phyloP scores from a whole-genome alignment of 495 filamentous ascomycete genomes.

The Penicillium lividum region DNA sequence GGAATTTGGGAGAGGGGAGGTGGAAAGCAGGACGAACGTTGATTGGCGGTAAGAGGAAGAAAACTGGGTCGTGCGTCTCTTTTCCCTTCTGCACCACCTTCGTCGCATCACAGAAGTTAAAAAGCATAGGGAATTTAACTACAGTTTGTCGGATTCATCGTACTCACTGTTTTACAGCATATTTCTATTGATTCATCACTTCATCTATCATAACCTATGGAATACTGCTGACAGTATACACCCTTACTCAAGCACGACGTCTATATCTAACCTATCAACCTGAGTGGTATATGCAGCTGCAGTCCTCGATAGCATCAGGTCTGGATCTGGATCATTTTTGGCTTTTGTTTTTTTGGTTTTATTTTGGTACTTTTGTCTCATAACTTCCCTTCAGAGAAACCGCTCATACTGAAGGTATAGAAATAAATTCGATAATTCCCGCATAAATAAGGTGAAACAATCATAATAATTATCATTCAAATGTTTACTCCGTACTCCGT shows the following conservation, averaged over 20 bases:
- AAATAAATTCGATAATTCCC: neutral
- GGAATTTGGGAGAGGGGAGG: constrained; percentile 18
- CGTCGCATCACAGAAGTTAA: neutral
- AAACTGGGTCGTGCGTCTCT: constrained; percentile 14
- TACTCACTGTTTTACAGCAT: neutral
- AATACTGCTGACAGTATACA: neutral
- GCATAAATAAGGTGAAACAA: neutral
- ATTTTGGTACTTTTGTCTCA: constrained; percentile 16
- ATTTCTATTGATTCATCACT: too few species aligned
- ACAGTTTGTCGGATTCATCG: neutral
- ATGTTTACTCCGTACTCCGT: too few species aligned
- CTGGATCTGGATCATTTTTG: constrained; percentile 12
- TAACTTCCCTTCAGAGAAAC: neutral
- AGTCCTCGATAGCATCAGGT: constrained; percentile 20
- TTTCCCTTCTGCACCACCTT: constrained; percentile 8
- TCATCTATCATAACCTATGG: neutral
- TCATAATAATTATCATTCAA: neutral
- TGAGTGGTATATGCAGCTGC: constrained; percentile 3
- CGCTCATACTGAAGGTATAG: neutral
- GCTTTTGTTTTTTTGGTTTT: neutral
- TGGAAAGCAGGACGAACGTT: constrained; percentile 17
- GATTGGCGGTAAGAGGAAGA: constrained; percentile 19
- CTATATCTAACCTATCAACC: constrained; percentile 4
- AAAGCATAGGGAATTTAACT: neutral
- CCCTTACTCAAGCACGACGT: constrained; percentile 23